These are phyloP conservation scores for Xylariales sp. DNA, from an alignment of 2,329 filamentous ascomycete genomes.

Conservation along the genomic window DNA sequence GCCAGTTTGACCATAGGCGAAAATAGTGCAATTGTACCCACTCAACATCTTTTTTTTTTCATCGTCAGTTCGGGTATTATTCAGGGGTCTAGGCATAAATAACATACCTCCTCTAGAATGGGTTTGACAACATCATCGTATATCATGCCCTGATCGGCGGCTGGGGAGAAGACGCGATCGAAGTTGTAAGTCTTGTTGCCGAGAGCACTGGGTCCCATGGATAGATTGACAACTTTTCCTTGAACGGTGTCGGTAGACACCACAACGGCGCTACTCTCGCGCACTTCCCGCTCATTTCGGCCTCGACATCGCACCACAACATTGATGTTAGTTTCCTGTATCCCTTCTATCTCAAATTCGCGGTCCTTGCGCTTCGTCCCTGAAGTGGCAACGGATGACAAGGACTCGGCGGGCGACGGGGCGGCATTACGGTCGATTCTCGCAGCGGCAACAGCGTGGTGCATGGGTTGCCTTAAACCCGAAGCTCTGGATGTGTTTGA, in stretches of 20 bases:
- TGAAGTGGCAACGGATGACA: constrained; percentile 68
- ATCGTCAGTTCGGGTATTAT: constrained; percentile 27
- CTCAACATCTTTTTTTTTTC: constrained; percentile 76
- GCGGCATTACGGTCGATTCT: constrained; percentile 58
- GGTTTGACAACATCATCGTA: constrained; percentile 96
- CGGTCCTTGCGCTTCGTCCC: constrained; percentile 87
- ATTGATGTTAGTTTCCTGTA: constrained; percentile 94
- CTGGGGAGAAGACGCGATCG: constrained; percentile 95
- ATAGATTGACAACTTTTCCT: constrained; percentile 84
- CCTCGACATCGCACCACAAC: constrained; percentile 96
- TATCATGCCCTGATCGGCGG: constrained; percentile 91
- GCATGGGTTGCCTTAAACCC: constrained; percentile 44
- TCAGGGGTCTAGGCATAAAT: constrained; percentile 11
- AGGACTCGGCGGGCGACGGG: constrained; percentile 77
- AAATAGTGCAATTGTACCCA: constrained; percentile 98
- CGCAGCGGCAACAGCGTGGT: constrained; percentile 42
- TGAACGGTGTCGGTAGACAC: constrained; percentile 89
- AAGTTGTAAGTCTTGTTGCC: constrained; percentile 98
- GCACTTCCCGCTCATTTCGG: constrained; percentile 89
- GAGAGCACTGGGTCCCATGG: constrained; percentile 90
- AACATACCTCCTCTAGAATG: constrained; percentile 85
- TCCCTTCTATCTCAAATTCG: constrained; percentile 77
- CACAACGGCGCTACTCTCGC: constrained; percentile 94
- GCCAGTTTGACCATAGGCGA: constrained; percentile 97
- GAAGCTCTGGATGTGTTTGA: constrained; percentile 42